phyloP scores from a whole-genome alignment of 2,329 filamentous ascomycete genomes.

The Cordyceps tenuipes region DNA sequence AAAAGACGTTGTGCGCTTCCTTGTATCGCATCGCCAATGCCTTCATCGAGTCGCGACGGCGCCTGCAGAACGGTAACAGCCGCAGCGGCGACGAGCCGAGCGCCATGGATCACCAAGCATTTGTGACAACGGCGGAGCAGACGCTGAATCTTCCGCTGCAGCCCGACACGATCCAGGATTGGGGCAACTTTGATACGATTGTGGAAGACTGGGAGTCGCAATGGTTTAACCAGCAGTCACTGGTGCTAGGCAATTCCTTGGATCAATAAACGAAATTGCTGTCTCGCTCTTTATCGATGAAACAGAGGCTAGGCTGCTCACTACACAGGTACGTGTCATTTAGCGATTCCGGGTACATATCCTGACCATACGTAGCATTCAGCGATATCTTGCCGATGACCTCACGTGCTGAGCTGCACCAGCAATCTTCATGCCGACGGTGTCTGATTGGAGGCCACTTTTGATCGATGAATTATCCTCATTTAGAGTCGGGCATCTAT shows the following conservation, averaged over 20 bases:
- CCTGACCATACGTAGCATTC: slow-evolving; percentile 47
- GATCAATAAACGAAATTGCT: not conserved
- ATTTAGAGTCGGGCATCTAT: too few species aligned
- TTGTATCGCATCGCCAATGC: slow-evolving; percentile 7
- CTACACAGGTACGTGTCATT: slow-evolving; percentile 19
- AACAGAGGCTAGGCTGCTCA: not conserved
- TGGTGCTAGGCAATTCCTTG: slow-evolving; percentile 4
- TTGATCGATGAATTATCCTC: too few species aligned
- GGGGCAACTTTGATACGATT: slow-evolving; percentile 10
- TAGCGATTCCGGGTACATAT: slow-evolving; percentile 36
- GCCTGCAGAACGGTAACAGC: not conserved
- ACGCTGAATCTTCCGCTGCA: slow-evolving; percentile 8
- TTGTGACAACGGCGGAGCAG: not conserved
- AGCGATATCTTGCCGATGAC: slow-evolving; percentile 40
- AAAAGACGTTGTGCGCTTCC: slow-evolving; percentile 6
- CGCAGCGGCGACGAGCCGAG: not conserved
- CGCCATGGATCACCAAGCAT: not conserved
- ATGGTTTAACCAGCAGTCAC: slow-evolving; percentile 10
- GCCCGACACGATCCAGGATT: not conserved
- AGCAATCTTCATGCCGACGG: too few species aligned
- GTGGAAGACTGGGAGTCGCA: slow-evolving; percentile 10
- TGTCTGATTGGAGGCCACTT: too few species aligned
- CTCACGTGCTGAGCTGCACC: slow-evolving; percentile 25
- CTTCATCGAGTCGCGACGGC: not conserved
- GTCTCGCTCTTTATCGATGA: not conserved